A percentile compares a stretch with the other conserved stretches of the same genome.
Evolutionary conservation across 805 yeast species (phyloP).

Genomic region (Maudiozyma bulderi): DNA sequence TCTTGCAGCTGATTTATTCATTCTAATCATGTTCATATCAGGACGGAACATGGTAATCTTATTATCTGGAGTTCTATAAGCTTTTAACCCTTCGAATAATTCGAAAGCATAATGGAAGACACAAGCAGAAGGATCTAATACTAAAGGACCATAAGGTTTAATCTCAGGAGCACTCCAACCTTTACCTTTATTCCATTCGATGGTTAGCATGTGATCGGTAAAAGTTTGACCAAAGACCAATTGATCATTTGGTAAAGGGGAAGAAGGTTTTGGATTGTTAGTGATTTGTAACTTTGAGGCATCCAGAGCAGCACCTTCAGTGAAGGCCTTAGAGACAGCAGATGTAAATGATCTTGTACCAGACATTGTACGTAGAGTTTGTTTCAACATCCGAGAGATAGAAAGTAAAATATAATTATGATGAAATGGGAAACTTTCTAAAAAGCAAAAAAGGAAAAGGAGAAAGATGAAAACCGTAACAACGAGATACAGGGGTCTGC

Average conservation of each 20-base stretch:
- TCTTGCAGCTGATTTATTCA: constrained; percentile 83
- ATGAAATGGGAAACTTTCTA: neutral
- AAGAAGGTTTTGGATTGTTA: constrained; percentile 39
- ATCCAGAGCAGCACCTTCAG: constrained; percentile 35
- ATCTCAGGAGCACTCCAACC: constrained; percentile 91
- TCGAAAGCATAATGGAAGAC: constrained; percentile 94
- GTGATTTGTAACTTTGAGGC: constrained; percentile 43
- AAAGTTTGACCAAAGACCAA: constrained; percentile 64
- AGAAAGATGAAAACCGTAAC: too few relatives aligned
- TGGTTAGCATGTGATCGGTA: constrained; percentile 79
- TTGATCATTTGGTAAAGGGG: constrained; percentile 46
- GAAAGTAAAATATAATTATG: neutral
- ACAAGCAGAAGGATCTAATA: constrained; percentile 75
- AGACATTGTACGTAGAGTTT: neutral
- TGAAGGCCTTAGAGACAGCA: neutral
- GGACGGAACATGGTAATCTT: constrained; percentile 79
- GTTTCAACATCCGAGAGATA: neutral
- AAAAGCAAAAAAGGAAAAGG: too few relatives aligned
- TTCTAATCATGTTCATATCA: constrained; percentile 80
- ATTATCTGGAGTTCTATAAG: constrained; percentile 57
- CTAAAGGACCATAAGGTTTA: constrained; percentile 67
- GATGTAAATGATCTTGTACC: neutral
- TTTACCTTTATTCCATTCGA: constrained; percentile 63
- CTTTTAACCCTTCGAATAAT: constrained; percentile 92
- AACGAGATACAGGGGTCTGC: too few relatives aligned